phyloP scores from a whole-genome alignment of 306 rosid species.

The Clitoria ternatea region DNA sequence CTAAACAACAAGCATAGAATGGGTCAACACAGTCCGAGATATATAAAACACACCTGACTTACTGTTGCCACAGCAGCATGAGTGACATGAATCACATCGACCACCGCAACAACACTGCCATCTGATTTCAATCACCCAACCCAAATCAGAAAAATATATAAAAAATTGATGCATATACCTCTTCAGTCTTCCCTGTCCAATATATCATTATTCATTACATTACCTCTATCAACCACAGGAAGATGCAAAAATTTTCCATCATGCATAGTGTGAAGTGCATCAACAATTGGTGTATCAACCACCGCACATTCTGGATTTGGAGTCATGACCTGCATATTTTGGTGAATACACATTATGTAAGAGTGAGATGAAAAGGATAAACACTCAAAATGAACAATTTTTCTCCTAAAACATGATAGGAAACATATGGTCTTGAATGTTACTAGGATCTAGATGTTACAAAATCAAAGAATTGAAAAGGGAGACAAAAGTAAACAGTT shows the following conservation, averaged over 20 bases:
- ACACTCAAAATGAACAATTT: slow-evolving; percentile 7
- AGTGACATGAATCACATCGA: slow-evolving; percentile 90
- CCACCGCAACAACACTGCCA: slow-evolving; percentile 75
- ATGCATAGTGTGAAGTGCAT: slow-evolving; percentile 97
- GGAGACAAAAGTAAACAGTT: background rate
- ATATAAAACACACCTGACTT: slow-evolving; percentile 46
- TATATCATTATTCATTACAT: background rate
- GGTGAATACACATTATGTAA: slow-evolving; percentile 22
- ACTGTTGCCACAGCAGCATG: slow-evolving; percentile 98
- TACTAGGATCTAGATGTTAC: background rate
- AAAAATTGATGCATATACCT: background rate
- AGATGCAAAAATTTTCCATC: slow-evolving; percentile 96
- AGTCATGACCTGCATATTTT: slow-evolving; percentile 78
- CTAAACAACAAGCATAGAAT: background rate
- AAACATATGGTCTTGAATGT: background rate
- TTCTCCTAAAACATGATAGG: background rate
- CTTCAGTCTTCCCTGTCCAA: background rate
- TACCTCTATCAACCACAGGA: slow-evolving; percentile 94
- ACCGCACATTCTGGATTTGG: slow-evolving; percentile 90
- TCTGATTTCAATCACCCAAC: slow-evolving; percentile 48
- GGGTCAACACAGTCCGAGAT: slow-evolving; percentile 17
- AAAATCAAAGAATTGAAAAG: slow-evolving; percentile 24
- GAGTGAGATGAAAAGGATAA: slow-evolving; percentile 13
- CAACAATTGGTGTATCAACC: slow-evolving; percentile 87
- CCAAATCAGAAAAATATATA: slow-evolving; percentile 40